Evolutionary conservation across 257 asterid genomes (phyloP), one percentile per base, ranked within the genome.

Genomic region (Solanum appendiculatum): DNA sequence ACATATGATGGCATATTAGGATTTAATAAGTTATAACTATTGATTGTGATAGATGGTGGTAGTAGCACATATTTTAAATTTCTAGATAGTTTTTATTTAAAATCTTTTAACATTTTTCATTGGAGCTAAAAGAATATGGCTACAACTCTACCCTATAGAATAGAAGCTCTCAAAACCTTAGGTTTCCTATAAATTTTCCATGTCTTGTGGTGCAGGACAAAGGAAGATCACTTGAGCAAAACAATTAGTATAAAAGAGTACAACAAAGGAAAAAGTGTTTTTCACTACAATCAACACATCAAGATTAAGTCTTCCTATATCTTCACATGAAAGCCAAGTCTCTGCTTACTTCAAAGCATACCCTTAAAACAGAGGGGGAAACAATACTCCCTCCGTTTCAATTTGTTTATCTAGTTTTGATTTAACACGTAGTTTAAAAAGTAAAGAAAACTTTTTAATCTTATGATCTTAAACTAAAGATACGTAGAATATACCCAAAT

Each of bases 221-320:
- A n/a, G n/a, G 60, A 54, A 54, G 63, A 60, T 15, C 37, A 78
- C 2, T 78, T 44, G 15, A 15, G 64, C 64, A 44, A 78, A 78
- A 15, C 9, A 75, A 13, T 16, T 42, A 27, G 27, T 31, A 46
- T 20, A 78, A 78, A 82, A 78, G 20, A 78, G 37, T 77, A 15
- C 9, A 77, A 87, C 83, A 58, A 66, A 48, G 14, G 82, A 58
- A 88, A 63, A 78, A 88, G 94, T 92, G 89, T 86, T 90, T 78
- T 89, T 73, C 92, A 93, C 91, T 90, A 82, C 88, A 93, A 90
- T 88, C 93, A 87, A 89, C 72, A 18, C 78, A 82, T 88, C 66
- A 75, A 73, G 64, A 51, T 88, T 70, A 86, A 60, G 74, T 34
- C 90, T 84, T 86, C 89, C 88, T 78, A 27, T 84, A 70, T 27